Evolutionary conservation across 1,139 yeast genomes (phyloP).

Genomic region (Candida smagusa): DNA sequence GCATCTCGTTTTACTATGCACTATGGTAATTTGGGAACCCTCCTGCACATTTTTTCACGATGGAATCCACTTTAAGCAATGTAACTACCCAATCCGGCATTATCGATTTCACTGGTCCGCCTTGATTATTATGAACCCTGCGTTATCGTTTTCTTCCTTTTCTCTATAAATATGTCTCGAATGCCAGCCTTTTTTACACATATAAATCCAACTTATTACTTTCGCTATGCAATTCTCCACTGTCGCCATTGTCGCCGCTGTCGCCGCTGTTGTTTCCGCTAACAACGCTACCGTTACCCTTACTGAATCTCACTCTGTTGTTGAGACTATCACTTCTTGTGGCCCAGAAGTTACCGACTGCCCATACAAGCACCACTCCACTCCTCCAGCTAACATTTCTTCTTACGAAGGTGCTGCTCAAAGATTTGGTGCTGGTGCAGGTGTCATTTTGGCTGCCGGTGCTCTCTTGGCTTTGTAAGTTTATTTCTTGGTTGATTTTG

Average conservation of each 20-base stretch:
- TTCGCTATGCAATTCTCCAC: constrained; percentile 30
- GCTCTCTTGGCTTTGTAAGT: constrained; percentile 31
- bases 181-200: constrained; percentile 10
- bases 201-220: constrained; percentile 18
- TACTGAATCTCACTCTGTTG: constrained; percentile 18
- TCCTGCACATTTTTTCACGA: no score
- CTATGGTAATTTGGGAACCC: no score
- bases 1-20: no score
- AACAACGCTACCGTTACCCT: constrained; percentile 13
- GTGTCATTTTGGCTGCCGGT: constrained; percentile 31
- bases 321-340: constrained; percentile 27
- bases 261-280: constrained; percentile 22
- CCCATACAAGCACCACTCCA: constrained; percentile 18
- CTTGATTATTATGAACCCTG: no score
- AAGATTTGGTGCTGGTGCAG: constrained; percentile 24
- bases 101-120: no score
- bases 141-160: no score
- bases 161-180: background rate
- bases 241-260: constrained; percentile 22
- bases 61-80: no score
- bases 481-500: constrained; percentile 1
- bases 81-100: no score
- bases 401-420: constrained; percentile 22
- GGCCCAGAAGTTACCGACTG: constrained; percentile 23
- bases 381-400: constrained; percentile 19